A percentile compares a stretch with the other conserved stretches of the same genome.
Conservation (phyloP, 2,329 filamentous ascomycete genomes). For the Ascochyta rabiei region DNA sequence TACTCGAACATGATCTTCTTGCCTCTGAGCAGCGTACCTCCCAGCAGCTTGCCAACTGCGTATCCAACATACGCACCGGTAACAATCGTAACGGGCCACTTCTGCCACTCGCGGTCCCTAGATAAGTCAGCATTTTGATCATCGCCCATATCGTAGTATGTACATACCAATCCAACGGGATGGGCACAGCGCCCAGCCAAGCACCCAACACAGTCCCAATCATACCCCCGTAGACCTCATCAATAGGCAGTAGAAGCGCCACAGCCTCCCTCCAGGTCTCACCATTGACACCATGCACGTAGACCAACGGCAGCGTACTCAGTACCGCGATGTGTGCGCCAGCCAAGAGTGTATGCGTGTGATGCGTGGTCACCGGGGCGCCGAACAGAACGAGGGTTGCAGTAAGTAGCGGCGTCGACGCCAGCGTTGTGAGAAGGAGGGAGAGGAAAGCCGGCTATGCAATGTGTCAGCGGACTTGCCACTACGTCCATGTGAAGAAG, state of each 20-base stretch:
- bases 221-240: slow-evolving; percentile 82
- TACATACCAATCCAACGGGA: slow-evolving; percentile 85
- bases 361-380: slow-evolving; percentile 83
- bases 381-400: slow-evolving; percentile 83
- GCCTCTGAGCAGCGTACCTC: slow-evolving; percentile 58
- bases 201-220: slow-evolving; percentile 81
- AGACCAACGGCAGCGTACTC: slow-evolving; percentile 79
- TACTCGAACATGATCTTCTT: slow-evolving; percentile 53
- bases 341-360: slow-evolving; percentile 77
- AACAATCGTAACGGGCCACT: slow-evolving; percentile 92
- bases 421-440: slow-evolving; percentile 63
- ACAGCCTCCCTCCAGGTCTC: slow-evolving; percentile 73
- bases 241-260: slow-evolving; percentile 72
- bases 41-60: slow-evolving; percentile 68
- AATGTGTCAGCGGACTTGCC: slow-evolving; percentile 8
- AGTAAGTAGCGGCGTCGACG: slow-evolving; percentile 63
- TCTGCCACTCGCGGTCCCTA: slow-evolving; percentile 96
- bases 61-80: slow-evolving; percentile 82
- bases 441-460: slow-evolving; percentile 72
- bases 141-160: neutral
- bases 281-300: slow-evolving; percentile 79
- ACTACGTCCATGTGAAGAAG: neutral
- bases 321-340: slow-evolving; percentile 83
- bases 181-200: slow-evolving; percentile 93
- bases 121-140: slow-evolving; percentile 15